These are phyloP conservation scores for Fusarium sp. DNA, from an alignment of 2,329 filamentous ascomycete genomes.

Conservation along the genomic window DNA sequence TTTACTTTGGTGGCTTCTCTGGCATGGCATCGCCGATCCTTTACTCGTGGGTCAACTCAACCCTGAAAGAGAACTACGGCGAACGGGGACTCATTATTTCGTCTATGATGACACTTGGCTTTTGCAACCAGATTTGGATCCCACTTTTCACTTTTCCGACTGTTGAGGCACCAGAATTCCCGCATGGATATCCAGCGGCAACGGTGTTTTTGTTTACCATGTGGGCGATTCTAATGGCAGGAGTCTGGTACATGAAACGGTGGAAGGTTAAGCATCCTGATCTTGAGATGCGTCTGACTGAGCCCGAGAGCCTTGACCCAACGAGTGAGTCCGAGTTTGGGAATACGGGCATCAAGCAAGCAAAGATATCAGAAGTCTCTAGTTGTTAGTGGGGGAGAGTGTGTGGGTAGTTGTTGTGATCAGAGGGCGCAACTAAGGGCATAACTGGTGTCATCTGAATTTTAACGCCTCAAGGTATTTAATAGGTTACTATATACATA, in stretches of 20 bases:
- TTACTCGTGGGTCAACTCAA: neutral
- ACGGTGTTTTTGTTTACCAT: neutral
- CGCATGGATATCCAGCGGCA: neutral
- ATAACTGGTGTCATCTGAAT: too few relatives aligned
- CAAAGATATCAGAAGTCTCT: too few relatives aligned
- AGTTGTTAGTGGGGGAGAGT: too few relatives aligned
- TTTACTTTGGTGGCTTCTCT: slow-evolving; percentile 3
- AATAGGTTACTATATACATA: too few relatives aligned
- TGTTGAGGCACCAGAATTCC: neutral
- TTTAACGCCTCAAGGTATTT: too few relatives aligned
- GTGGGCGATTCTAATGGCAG: slow-evolving; percentile 3
- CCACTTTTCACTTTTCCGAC: neutral
- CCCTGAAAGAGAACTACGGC: neutral
- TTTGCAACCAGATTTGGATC: slow-evolving; percentile 9
- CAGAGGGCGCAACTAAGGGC: too few relatives aligned
- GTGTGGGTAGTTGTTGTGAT: too few relatives aligned
- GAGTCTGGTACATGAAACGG: slow-evolving; percentile 2
- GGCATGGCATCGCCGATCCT: neutral
- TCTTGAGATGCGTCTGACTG: neutral
- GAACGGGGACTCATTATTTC: neutral
- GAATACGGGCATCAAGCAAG: neutral
- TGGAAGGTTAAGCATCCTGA: neutral
- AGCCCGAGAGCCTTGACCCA: rapidly evolving
- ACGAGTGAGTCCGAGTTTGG: rapidly evolving
- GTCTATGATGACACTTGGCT: slow-evolving; percentile 4